phyloP scores from a whole-genome alignment of 306 rosid species.

The Quercus aquifolioides region DNA sequence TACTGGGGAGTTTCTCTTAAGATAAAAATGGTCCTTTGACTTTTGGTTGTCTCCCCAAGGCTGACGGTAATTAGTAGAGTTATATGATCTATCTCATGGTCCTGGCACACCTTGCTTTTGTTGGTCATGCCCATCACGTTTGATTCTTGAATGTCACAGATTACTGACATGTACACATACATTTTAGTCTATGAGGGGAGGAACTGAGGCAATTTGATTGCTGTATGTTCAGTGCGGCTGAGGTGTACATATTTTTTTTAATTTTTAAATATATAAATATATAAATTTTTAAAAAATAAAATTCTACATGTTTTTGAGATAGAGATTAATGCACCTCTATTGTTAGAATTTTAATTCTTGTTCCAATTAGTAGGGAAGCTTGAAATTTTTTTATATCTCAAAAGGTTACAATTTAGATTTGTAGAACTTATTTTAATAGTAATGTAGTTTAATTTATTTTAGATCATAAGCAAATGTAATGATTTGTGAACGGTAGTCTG shows the following conservation, averaged over 20 bases:
- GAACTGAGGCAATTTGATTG: background rate
- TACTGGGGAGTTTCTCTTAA: background rate
- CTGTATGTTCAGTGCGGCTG: background rate
- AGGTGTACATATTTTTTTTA: background rate
- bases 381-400: background rate
- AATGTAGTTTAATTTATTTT: no score
- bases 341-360: background rate
- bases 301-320: background rate
- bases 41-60: background rate
- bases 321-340: background rate
- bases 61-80: background rate
- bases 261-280: background rate
- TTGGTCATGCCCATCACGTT: no score
- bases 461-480: no score
- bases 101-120: background rate
- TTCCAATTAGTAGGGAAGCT: background rate
- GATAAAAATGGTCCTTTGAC: background rate
- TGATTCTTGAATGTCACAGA: background rate
- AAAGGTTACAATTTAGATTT: background rate
- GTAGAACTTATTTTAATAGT: no score
- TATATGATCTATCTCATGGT: background rate
- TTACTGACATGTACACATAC: background rate
- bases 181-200: background rate
- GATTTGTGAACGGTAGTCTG: no score
- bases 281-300: background rate